Conservation (phyloP, 768 basidiomycete genomes). For the Tricholoma hemisulphureum region DNA sequence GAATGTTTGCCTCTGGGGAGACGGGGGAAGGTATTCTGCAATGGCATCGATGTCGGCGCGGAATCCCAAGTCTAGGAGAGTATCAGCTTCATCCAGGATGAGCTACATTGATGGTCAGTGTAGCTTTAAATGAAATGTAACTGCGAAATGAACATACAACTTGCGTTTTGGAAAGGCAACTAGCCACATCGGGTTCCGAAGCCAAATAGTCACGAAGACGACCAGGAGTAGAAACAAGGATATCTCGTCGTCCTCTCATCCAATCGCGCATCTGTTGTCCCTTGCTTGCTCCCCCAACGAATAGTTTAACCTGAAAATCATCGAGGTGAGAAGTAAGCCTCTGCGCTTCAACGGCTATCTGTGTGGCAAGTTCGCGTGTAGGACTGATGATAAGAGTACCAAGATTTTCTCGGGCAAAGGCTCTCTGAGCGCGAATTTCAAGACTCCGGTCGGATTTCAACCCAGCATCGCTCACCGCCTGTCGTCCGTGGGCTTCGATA, state of each 20-base stretch:
- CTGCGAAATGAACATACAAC: slow-evolving; percentile 43
- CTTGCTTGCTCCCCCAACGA: slow-evolving; percentile 78
- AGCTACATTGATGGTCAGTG: slow-evolving; percentile 46
- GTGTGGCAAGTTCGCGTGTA: slow-evolving; percentile 86
- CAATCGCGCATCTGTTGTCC: slow-evolving; percentile 66
- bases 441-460: slow-evolving; percentile 29
- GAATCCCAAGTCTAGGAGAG: slow-evolving; percentile 90
- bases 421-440: slow-evolving; percentile 28
- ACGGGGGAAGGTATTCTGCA: slow-evolving; percentile 54
- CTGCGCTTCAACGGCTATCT: slow-evolving; percentile 82
- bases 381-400: slow-evolving; percentile 85
- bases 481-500: slow-evolving; percentile 45
- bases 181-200: slow-evolving; percentile 53
- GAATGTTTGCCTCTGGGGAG: slow-evolving; percentile 80
- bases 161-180: slow-evolving; percentile 52
- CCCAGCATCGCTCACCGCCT: slow-evolving; percentile 43
- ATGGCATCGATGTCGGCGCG: slow-evolving; percentile 81
- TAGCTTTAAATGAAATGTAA: slow-evolving; percentile 6
- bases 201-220: slow-evolving; percentile 73
- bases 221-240: slow-evolving; percentile 91
- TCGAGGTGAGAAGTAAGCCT: slow-evolving; percentile 60
- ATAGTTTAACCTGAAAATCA: slow-evolving; percentile 66
- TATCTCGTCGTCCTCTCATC: slow-evolving; percentile 62
- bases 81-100: slow-evolving; percentile 91
- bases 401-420: slow-evolving; percentile 46